These are phyloP conservation scores for Penicillium sclerotigenum DNA, from an alignment of 2,329 filamentous ascomycete genomes.

Conservation along the genomic window DNA sequence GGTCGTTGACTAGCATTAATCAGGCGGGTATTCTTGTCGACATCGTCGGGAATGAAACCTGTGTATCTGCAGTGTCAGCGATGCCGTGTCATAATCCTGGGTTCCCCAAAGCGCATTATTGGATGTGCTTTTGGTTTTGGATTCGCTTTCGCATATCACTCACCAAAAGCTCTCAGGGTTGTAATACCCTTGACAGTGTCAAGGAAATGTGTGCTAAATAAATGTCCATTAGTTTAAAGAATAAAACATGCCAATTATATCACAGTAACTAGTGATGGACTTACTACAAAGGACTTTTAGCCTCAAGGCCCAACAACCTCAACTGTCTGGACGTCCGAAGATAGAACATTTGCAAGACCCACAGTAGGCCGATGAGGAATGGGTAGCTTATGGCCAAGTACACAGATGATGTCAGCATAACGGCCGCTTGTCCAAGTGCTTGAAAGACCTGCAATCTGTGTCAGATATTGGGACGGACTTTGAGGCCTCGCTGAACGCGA, in stretches of 20 bases:
- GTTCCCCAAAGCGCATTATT: background rate
- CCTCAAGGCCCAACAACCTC: background rate
- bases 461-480: background rate
- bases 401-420: background rate
- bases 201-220: background rate
- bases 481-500: background rate
- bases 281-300: background rate
- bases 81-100: background rate
- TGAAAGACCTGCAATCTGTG: background rate
- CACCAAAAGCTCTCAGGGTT: background rate
- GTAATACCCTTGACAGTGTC: background rate
- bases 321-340: background rate
- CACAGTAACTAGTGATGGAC: background rate
- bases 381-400: background rate
- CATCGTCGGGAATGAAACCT: background rate
- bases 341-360: background rate
- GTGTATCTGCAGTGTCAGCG: background rate
- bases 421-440: background rate
- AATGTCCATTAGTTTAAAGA: background rate
- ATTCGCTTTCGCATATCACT: background rate
- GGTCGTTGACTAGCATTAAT: background rate
- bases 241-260: background rate
- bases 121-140: background rate
- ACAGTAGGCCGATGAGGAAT: background rate
- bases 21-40: background rate